Conservation (phyloP, 352 stramenopile genomes). For the Aphanomyces astaci region DNA sequence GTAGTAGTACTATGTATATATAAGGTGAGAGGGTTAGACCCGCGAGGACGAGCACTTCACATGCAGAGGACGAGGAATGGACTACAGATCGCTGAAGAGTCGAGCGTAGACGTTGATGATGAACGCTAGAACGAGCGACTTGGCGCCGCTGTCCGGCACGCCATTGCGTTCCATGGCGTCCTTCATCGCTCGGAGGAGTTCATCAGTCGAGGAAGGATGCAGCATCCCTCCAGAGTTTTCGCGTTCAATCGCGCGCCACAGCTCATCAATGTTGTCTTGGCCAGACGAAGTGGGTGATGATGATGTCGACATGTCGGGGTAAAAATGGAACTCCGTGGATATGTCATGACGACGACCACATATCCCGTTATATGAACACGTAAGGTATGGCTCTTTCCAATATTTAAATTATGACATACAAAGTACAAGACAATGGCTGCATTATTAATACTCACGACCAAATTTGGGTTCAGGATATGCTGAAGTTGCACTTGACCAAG, state of each 20-base stretch:
- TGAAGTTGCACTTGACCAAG: not conserved
- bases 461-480: not conserved
- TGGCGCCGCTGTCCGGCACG: not conserved
- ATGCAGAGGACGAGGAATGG: not conserved
- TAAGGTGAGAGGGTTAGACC: no score
- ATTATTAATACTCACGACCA: not conserved
- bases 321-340: not conserved
- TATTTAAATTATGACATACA: no score
- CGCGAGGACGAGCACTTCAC: no score
- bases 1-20: no score
- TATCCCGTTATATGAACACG: not conserved
- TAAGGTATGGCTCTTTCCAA: not conserved
- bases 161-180: not conserved
- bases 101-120: conserved; percentile 1
- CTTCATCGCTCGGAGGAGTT: not conserved
- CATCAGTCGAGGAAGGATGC: not conserved
- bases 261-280: not conserved
- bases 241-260: not conserved
- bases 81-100: not conserved
- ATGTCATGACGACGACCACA: not conserved
- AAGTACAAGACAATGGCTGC: not conserved
- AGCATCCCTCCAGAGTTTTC: not conserved
- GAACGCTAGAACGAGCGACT: not conserved
- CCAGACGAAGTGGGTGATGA: not conserved
- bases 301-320: not conserved